phyloP scores from a whole-genome alignment of 2,329 filamentous ascomycete species.

The Colletotrichum musicola region DNA sequence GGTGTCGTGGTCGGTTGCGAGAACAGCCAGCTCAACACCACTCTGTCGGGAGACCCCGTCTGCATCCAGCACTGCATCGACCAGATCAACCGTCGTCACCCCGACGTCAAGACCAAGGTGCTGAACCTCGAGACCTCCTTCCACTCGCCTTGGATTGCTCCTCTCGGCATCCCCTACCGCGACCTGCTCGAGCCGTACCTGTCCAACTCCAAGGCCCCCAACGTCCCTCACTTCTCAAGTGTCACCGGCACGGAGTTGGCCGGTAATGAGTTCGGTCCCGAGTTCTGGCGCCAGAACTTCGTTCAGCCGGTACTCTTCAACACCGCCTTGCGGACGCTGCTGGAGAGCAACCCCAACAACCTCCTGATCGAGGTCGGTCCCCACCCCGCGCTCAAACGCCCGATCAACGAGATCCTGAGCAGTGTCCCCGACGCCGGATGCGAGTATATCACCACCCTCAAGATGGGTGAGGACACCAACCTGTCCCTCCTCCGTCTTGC shows the following conservation, averaged over 20 bases:
- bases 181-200: constrained; percentile 21
- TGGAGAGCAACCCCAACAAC: constrained; percentile 21
- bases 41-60: constrained; percentile 43
- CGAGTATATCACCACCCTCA: constrained; percentile 59
- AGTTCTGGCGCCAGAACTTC: constrained; percentile 61
- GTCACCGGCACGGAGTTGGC: constrained; percentile 47
- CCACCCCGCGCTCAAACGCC: constrained; percentile 41
- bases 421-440: constrained; percentile 28
- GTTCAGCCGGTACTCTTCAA: constrained; percentile 58
- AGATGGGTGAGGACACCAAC: constrained; percentile 64
- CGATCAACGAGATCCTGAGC: constrained; percentile 50
- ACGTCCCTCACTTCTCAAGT: constrained; percentile 38
- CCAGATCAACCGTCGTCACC: constrained; percentile 45
- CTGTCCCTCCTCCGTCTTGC: constrained; percentile 59
- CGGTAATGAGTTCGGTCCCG: constrained; percentile 2
- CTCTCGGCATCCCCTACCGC: constrained; percentile 38
- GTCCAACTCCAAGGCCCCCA: constrained; percentile 8
- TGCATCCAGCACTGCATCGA: constrained; percentile 45
- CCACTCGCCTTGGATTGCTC: constrained; percentile 50
- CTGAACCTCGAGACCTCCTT: constrained; percentile 57
- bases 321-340: constrained; percentile 47
- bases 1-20: constrained; percentile 47
- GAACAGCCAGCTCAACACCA: constrained; percentile 48
- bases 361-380: constrained; percentile 43
- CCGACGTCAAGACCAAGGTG: constrained; percentile 47